Base-by-base conservation (phyloP, 2,329 filamentous ascomycete genomes). In the Cladophialophora chaetospira region DNA sequence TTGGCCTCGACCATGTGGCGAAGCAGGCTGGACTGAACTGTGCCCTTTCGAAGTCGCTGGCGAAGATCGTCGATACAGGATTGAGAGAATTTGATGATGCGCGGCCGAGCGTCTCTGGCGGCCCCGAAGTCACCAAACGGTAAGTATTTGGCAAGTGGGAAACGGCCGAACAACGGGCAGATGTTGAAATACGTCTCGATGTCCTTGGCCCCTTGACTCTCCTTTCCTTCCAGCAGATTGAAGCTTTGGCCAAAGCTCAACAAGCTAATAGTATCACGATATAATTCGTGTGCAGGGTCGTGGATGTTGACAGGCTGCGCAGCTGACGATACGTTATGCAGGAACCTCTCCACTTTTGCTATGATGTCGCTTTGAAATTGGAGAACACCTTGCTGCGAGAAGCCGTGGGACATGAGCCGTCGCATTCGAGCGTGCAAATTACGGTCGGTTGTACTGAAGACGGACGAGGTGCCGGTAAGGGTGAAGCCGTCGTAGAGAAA, bases 391-490 rank as follows among this genome's bases (percentile, higher is more conserved):
- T 64, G 66, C 19, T 69, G 67, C 5, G 71, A 73, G 56, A 74
- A 72, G 0, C 69, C 70, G 44, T 70, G 64, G 5, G 68, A 58
- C n/a, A 74, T 52, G 2, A 71, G 59, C 19, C 68, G 65, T 9
- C 71, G 68, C 50, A 71, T 60, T 26, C 26, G 36, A 36, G 46
- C 46, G 23, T 60, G 53, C 5, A 13, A 33, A 25, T 15, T 35
- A 5, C 47, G 38, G 11, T 57, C 33, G n/a, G 38, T 57, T 10
- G 53, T 68, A 17, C 80, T 78, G 2, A 77, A 75, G 26, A 71
- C 70, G 65, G 81, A 81, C 62, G 77, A 77, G 23, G 73, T 68
- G 0, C 75, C 73, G 62, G 81, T 81, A 31, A 73, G 70, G 5
- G 79, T 75, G 60, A 80, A 79, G 31, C 38, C 53, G 13, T 49